phyloP scores from a whole-genome alignment of 1,284 basidiomycete species.

The Cystobasidium pallidum region DNA sequence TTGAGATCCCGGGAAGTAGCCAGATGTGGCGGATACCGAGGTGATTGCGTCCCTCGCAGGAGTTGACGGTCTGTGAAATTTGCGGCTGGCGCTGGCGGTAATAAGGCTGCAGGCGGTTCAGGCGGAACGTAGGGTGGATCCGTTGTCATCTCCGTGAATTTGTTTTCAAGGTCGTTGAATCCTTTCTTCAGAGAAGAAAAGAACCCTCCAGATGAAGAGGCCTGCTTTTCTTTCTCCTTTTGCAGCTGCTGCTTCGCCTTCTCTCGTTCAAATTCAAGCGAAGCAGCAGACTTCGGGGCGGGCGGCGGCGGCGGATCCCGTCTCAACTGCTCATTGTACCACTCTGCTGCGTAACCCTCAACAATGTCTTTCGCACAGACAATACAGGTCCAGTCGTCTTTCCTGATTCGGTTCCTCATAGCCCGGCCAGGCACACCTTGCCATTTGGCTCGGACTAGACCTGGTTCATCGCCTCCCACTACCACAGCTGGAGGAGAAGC shows the following conservation, averaged over 20 bases:
- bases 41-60: constrained; percentile 18
- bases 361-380: constrained; percentile 41
- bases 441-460: constrained; percentile 27
- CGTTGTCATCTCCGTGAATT: constrained; percentile 39
- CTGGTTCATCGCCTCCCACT: constrained; percentile 37
- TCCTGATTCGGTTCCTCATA: constrained; percentile 32
- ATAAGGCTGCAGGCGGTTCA: constrained; percentile 15
- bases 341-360: constrained; percentile 32
- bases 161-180: constrained; percentile 30
- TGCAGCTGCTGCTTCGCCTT: constrained; percentile 24
- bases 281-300: constrained; percentile 9
- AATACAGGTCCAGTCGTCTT: constrained; percentile 39
- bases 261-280: constrained; percentile 11
- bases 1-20: constrained; percentile 29
- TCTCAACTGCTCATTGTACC: constrained; percentile 37
- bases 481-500: constrained; percentile 31
- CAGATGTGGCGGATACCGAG: constrained; percentile 29
- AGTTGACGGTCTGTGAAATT: constrained; percentile 33
- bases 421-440: constrained; percentile 32
- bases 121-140: constrained; percentile 26
- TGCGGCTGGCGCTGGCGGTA: background rate
- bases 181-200: constrained; percentile 42
- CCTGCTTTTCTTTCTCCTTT: constrained; percentile 22
- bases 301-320: constrained; percentile 24
- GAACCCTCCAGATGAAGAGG: constrained; percentile 29